A percentile compares a stretch with the other conserved stretches of the same genome.
These are phyloP conservation scores for Camelina neglecta DNA, from an alignment of 345 rosid genomes.

Conservation along the genomic window DNA sequence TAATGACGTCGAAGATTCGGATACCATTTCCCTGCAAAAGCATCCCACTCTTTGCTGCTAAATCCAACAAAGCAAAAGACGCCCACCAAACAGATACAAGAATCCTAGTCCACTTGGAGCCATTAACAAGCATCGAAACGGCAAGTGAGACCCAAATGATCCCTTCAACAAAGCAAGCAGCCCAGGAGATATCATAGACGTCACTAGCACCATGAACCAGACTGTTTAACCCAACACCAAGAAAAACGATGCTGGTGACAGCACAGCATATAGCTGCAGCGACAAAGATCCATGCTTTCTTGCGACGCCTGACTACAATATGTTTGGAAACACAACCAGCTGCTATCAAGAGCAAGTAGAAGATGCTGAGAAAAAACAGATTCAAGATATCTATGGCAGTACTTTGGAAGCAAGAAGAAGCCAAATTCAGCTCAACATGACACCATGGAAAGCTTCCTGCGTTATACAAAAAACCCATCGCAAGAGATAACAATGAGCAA, in stretches of 20 bases:
- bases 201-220: constrained; percentile 30
- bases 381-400: constrained; percentile 59
- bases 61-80: constrained; percentile 53
- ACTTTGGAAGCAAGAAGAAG: constrained; percentile 63
- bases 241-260: constrained; percentile 47
- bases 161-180: constrained; percentile 54
- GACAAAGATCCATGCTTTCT: constrained; percentile 53
- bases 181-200: constrained; percentile 38
- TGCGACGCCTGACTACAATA: constrained; percentile 4
- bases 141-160: constrained; percentile 64
- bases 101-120: constrained; percentile 51
- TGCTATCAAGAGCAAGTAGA: constrained; percentile 56
- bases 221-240: constrained; percentile 52
- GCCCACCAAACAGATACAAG: constrained; percentile 70
- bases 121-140: constrained; percentile 62
- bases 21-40: constrained; percentile 47
- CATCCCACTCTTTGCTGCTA: constrained; percentile 50
- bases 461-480: not conserved
- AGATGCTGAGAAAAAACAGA: constrained; percentile 58
- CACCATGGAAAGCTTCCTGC: constrained; percentile 67
- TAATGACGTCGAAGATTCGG: constrained; percentile 45
- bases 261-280: constrained; percentile 53
- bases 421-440: constrained; percentile 49
- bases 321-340: constrained; percentile 41
- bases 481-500: constrained; percentile 8